Evolutionary conservation across 306 rosid genomes (phyloP), one percentile per base, ranked within the genome.

Genomic region (Hippophae gyantsensis): DNA sequence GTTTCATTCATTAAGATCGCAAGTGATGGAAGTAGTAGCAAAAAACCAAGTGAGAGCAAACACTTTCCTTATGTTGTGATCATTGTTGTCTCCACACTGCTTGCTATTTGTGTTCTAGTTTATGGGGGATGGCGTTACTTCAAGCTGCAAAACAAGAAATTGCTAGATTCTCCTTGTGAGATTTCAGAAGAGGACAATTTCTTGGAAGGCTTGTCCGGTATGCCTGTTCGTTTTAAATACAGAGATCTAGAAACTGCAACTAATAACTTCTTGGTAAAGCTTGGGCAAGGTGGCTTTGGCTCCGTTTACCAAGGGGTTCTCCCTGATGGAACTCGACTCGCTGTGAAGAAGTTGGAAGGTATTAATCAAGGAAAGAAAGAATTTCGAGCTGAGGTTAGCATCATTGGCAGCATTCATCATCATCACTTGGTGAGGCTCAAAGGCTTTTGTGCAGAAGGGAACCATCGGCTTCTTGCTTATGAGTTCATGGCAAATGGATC

Each of bases 291-390:
- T 3, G 99, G 99, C 52, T 92, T 92, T 50, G 96, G 99, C 27
- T 88, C 96, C 2, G 96, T 92, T 72, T 85, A 92, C 51, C 76
- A 78, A 70, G 96, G 99, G 45, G 76, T 49, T 68, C 81, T 85
- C 47, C 75, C 73, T 1, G 90, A 92, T 66, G 95, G 96, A 57
- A 81, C 86, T 51, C 79, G 69, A 62, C 6, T 92, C 56, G 99
- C 99, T 6, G 95, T 92, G 83, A 92, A 92, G 79, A 70, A 92
- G 78, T 63, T 88, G 61, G 99, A 88, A 78, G 73, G 89, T 58
- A 78, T 83, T 47, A 96, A 96, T 42, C 99, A 92, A 59, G 98
- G 98, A 58, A 92, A 87, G 84, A 90, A 87, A 71, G 96, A 87
- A 75, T 81, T 92, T 72, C 81, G 95, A 63, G 95, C 98, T 23